phyloP scores from a whole-genome alignment of 208 protist species.

The Acanthamoeba culbertsoni region DNA sequence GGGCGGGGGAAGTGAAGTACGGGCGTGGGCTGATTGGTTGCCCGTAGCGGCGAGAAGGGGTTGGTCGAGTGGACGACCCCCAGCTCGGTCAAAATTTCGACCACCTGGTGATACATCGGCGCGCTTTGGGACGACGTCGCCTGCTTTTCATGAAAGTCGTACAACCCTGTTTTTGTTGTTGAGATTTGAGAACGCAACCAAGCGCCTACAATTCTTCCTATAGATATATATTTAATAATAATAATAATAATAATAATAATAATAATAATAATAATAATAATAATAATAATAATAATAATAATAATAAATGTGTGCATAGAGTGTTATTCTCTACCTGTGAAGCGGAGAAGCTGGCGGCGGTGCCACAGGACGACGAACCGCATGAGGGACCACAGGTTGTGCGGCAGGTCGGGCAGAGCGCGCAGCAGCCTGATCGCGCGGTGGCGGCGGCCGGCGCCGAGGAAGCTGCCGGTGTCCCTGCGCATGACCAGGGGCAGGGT shows the following conservation, averaged over 20 bases:
- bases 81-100: background rate
- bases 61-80: background rate
- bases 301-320: background rate
- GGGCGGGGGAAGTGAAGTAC: background rate
- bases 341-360: background rate
- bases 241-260: background rate
- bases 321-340: background rate
- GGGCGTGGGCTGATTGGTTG: background rate
- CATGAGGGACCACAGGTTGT: background rate
- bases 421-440: background rate
- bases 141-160: background rate
- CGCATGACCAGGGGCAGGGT: conserved; percentile 1
- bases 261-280: background rate
- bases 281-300: background rate
- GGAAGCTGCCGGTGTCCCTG: background rate
- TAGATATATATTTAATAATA: background rate
- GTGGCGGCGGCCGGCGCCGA: no score
- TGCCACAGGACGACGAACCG: background rate
- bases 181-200: background rate
- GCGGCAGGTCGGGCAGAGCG: background rate
- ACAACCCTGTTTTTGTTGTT: background rate
- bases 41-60: background rate
- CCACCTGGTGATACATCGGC: background rate
- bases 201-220: background rate
- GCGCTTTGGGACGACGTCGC: background rate